Conservation (phyloP, 1,284 basidiomycete species). For the Ustanciosporium gigantosporum region DNA sequence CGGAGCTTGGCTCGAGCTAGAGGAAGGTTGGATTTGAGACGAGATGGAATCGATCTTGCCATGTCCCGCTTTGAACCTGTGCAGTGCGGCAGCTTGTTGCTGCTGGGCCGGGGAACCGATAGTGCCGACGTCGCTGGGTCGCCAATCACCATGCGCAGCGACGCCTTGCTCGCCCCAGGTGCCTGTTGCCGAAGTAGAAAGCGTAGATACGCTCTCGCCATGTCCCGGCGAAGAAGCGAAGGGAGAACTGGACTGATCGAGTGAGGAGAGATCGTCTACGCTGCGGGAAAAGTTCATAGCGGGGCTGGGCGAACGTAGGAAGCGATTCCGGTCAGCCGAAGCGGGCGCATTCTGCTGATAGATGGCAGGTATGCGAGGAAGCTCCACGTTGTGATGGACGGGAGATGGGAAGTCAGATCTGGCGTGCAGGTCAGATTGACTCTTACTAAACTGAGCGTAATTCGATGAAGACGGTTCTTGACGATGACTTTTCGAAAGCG, state of each 20-base stretch:
- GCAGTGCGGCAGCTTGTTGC: constrained; percentile 4
- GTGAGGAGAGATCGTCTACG: constrained; percentile 46
- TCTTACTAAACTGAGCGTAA: constrained; percentile 43
- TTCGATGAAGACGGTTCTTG: constrained; percentile 7
- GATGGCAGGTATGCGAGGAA: constrained; percentile 29
- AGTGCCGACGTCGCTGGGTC: constrained; percentile 49
- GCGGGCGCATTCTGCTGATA: constrained; percentile 19
- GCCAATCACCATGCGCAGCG: constrained; percentile 18
- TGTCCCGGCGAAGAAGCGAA: constrained; percentile 16
- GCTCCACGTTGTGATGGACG: constrained; percentile 15
- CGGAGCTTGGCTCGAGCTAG: constrained; percentile 9
- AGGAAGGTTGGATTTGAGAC: constrained; percentile 16
- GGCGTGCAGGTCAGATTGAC: constrained; percentile 40
- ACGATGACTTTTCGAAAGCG: constrained; percentile 27
- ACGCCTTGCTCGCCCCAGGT: constrained; percentile 50
- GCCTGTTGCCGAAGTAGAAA: constrained; percentile 9
- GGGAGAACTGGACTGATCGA: constrained; percentile 14
- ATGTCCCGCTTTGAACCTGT: constrained; percentile 17
- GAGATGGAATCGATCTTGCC: constrained; percentile 20
- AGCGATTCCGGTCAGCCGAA: constrained; percentile 25
- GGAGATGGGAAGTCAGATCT: constrained; percentile 29
- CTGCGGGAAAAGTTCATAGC: constrained; percentile 48
- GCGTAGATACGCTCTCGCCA: constrained; percentile 23
- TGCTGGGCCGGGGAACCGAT: constrained; percentile 20
- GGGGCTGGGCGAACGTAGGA: constrained; percentile 44